phyloP scores from a whole-genome alignment of 1,284 basidiomycete genomes.

The Rhodofomes roseus region DNA sequence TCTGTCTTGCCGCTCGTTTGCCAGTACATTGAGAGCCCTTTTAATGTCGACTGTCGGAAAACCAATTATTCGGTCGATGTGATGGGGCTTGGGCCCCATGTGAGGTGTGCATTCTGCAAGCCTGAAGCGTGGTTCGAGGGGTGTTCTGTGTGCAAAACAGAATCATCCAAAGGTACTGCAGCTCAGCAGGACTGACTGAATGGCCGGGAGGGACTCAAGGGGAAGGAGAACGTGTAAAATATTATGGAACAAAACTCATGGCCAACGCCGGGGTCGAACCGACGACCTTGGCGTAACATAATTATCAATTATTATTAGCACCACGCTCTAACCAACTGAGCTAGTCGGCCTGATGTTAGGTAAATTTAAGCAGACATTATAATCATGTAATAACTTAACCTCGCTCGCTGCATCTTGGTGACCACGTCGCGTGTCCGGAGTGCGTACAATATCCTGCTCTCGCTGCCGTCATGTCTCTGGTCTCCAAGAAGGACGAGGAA shows the following conservation, averaged over 20 bases:
- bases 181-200: no score
- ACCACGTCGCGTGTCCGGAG: background rate
- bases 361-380: no score
- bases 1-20: background rate
- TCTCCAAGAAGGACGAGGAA: conserved; percentile 92
- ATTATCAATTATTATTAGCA: background rate
- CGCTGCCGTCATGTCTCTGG: conserved; percentile 58
- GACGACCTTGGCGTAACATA: background rate
- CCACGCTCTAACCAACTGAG: conserved; percentile 2
- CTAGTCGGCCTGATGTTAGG: background rate
- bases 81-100: no score
- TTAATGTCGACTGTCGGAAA: background rate
- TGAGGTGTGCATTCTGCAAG: no score
- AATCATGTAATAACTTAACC: background rate
- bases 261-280: background rate
- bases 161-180: no score
- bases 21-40: background rate
- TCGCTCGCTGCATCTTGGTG: background rate
- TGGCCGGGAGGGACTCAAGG: no score
- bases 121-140: no score
- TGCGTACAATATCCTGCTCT: conserved; percentile 1
- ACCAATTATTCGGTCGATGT: no score
- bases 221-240: background rate
- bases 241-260: background rate
- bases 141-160: no score